Evolutionary conservation across 345 rosid species (phyloP), one percentile per base, ranked within the genome.

Genomic region (Populus pruinosa): DNA sequence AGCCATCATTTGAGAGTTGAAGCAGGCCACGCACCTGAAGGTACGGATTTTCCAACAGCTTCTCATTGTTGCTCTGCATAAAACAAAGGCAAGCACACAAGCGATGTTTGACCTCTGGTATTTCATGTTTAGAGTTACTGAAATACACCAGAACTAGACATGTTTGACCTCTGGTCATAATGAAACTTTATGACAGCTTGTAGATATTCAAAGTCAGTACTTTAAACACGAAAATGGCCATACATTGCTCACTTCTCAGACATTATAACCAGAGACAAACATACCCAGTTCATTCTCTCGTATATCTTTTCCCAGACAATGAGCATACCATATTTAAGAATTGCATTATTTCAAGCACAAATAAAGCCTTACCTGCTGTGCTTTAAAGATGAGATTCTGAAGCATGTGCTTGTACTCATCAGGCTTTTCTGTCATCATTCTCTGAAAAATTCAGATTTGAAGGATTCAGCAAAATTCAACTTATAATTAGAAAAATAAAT

Each of bases 381-480:
- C 99, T 86, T 89, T 93, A 79, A 88, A 89, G 76, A 96, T 89
- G 67, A 93, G 99, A 87, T 89, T 93, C 85, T 96, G 97, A 73
- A 96, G 94, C 98, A 92, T 90, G 86, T 86, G 89, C 76, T 96
- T 94, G 87, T 96, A 96, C 80, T 90, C 93, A 71, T 93, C 98
- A 70, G 97, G 98, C 72, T 89, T 88, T 84, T 92, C 97, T n/a
- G 96, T 93, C 98, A 93, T 96, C 99, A 96, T 96, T 85, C 97
- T 90, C 98, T 96, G 91, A 82, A 81, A 82, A 70, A 79, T 55
- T 13, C 72, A 71, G 36, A 38, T 9, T 73, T 55, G 9, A 69
- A 76, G 27, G 13, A 36, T 72, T 88, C 53, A 86, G 82, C 74
- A 73, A 33, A 47, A 66, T 43, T 55, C 38, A 33, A 74, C 76